Base-by-base conservation (phyloP, 257 asterid species). In the Cruciata laevipes region DNA sequence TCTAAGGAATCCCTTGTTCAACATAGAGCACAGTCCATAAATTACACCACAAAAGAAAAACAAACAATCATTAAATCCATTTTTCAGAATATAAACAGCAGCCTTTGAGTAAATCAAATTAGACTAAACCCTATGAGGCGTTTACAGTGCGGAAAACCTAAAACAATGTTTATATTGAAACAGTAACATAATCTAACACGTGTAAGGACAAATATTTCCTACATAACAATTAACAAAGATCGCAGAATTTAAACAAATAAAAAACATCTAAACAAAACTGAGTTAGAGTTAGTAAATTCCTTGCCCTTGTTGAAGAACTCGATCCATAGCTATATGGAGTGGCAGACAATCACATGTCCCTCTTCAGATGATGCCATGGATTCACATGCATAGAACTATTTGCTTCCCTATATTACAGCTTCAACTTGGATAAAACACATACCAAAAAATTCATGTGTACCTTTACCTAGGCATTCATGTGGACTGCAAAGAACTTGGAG, bases 311-410 rank as follows among this genome's bases (percentile, higher is more conserved):
- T 31, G 60, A 85, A 72, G 9, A 72, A 78, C 1, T 33, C 69
- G 6, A 58, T 68, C 89, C 86, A 86, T 47, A 83, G 80, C 0
- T 81, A 90, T 27, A 69, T 71, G 70, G 78, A 23, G 85, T 92
- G 98, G 81, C 84, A 74, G 49, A 83, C 75, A 65, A 82, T 61
- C 68, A 92, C 95, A 30, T 87, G 96, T 69, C 97, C 97, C 61
- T 84, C 98, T 37, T 86, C 95, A 16, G 53, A 47, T 44, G 81
- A 20, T 13, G 88, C 83, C 91, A 84, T 82, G 10, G 10, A n/a
- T n/a, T n/a, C n/a, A n/a, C n/a, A n/a, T n/a, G n/a, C n/a, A n/a
- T n/a, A n/a, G n/a, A n/a, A n/a, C n/a, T n/a, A n/a, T n/a, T n/a
- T n/a, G n/a, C n/a, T n/a, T n/a, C n/a, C n/a, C n/a, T n/a, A n/a